Evolutionary conservation across 305 asterid genomes (phyloP), one percentile per base, ranked within the genome.

Genomic region (Fraxinus sp.): DNA sequence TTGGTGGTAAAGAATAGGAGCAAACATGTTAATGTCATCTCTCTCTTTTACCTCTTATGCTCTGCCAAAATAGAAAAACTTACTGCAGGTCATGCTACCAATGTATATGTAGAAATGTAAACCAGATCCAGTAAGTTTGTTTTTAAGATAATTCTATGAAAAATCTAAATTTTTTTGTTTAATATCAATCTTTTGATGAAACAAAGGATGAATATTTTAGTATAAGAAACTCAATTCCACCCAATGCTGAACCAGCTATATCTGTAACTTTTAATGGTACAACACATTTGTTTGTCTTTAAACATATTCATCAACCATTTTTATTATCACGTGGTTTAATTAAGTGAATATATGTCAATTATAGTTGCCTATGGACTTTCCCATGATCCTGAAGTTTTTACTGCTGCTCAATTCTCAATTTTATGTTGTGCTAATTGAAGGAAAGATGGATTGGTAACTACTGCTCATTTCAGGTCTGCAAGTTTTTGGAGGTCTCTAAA

Each of bases 401-500:
- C 70, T 35, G 55, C 59, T 33, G 68, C 57, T 80, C 30, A 26
- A 32, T 74, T 62, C 78, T 81, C 33, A 70, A 28, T 46, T 55
- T 62, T 64, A 66, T 75, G 59, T 72, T 82, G 24, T 41, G 59
- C 70, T 37, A 59, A 75, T 76, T 87, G 78, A 52, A 74, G 37
- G 75, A 74, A 52, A 32, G 18, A 62, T 68, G 22, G 81, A 36
- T 83, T 59, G 57, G 16, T 73, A 64, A 83, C 71, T 78, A 13
- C 16, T 88, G 44, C 4, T 28, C 39, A 30, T 83, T 78, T 72
- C 80, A 94, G 98, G 98, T 94, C 44, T 93, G 97, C 94, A 91
- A 86, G 88, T 94, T 94, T 88, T 85, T 94, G 95, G 97, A 94
- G 92, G 98, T 91, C 85, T 94, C 98, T 66, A 92, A 86, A 89